These are phyloP conservation scores for Mimosa pudica DNA, from an alignment of 306 rosid species.

Conservation along the genomic window DNA sequence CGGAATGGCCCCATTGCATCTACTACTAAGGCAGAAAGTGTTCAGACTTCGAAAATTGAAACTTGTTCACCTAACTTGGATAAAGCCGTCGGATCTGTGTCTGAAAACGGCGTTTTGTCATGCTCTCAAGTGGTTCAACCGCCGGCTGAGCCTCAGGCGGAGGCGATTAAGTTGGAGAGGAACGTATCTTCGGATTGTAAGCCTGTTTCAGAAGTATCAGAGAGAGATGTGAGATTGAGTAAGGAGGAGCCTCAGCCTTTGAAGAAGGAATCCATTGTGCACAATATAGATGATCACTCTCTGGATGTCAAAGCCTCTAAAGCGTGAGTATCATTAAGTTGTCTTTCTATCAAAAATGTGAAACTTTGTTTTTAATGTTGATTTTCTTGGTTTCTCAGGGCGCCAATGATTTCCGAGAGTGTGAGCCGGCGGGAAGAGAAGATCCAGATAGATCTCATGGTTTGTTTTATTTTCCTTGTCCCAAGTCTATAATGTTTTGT, in stretches of 20 bases:
- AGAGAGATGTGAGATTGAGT: constrained; percentile 46
- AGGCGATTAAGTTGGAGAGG: constrained; percentile 55
- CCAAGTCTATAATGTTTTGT: background rate
- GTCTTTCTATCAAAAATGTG: background rate
- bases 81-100: constrained; percentile 55
- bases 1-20: constrained; percentile 62
- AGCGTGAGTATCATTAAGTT: constrained; percentile 63
- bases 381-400: constrained; percentile 47
- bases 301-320: constrained; percentile 68
- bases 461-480: constrained; percentile 39
- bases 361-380: background rate
- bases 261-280: constrained; percentile 57
- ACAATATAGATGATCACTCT: constrained; percentile 59
- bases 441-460: constrained; percentile 96
- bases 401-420: constrained; percentile 43
- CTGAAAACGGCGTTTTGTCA: constrained; percentile 54
- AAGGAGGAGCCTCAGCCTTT: constrained; percentile 77
- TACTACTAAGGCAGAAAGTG: constrained; percentile 46
- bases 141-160: constrained; percentile 47
- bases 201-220: constrained; percentile 51
- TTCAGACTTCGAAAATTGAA: constrained; percentile 60
- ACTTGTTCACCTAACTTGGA: constrained; percentile 49
- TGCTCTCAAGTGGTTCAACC: constrained; percentile 36
- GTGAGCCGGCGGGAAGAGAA: constrained; percentile 79
- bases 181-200: constrained; percentile 46